Percentiles rank a stretch among this genome's conserved stretches.
Conservation (phyloP, 306 rosid species). For the Cicer cuneatum region DNA sequence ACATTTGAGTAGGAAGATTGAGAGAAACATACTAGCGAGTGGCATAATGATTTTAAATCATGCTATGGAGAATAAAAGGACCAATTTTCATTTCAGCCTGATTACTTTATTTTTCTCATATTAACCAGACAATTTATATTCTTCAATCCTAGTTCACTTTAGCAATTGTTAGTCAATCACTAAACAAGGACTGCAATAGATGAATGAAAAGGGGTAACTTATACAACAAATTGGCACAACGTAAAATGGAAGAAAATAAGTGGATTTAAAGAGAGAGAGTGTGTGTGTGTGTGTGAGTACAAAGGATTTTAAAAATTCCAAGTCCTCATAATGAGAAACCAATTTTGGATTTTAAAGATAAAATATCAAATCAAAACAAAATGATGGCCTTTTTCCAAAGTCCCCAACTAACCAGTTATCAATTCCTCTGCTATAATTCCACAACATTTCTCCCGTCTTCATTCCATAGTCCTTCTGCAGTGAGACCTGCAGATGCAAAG, state of each 20-base stretch:
- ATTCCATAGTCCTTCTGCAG: constrained; percentile 84
- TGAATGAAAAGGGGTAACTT: constrained; percentile 13
- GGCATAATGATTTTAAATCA: constrained; percentile 27
- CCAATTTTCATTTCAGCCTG: constrained; percentile 31
- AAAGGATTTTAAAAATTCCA: constrained; percentile 6
- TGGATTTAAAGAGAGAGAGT: background rate
- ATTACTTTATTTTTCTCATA: constrained; percentile 14
- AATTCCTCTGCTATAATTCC: constrained; percentile 89
- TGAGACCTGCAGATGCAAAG: constrained; percentile 64
- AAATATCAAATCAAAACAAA: constrained; percentile 36
- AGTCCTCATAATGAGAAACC: constrained; percentile 33
- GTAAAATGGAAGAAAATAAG: constrained; percentile 31
- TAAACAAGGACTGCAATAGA: constrained; percentile 25
- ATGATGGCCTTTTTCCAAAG: constrained; percentile 48
- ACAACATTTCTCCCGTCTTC: constrained; percentile 89
- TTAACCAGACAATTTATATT: constrained; percentile 34
- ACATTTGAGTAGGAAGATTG: constrained; percentile 13
- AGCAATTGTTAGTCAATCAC: constrained; percentile 19
- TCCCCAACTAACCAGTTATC: constrained; percentile 82
- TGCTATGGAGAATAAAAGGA: constrained; percentile 4
- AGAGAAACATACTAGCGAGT: constrained; percentile 26
- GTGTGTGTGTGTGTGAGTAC: background rate
- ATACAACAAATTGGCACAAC: constrained; percentile 3
- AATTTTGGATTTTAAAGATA: constrained; percentile 35
- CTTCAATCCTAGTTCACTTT: constrained; percentile 19